Evolutionary conservation across 805 yeast genomes (phyloP), one percentile per base, ranked within the genome.

Genomic region (Danielozyma ontarioensis): DNA sequence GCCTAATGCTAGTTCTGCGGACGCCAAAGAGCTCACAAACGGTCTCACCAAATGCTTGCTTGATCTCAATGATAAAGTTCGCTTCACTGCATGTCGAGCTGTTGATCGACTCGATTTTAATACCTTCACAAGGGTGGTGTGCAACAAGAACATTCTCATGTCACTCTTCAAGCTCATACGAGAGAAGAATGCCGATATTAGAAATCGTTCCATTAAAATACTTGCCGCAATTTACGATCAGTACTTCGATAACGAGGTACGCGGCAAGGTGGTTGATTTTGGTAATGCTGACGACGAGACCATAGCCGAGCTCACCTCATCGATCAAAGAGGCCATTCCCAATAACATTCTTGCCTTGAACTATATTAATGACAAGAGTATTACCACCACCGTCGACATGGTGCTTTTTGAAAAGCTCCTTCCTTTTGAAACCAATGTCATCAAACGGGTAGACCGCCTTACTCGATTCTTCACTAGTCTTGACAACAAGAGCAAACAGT

Each of bases 1-100:
- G 2, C 36, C 39, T 7, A 40, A 49, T 13, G 65, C 78, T 40
- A 51, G 55, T 13, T 79, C 75, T 36, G 53, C 73, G 1, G 58
- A 79, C 2, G 57, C 68, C 4, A 17, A 34, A 2, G 50, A 54
- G 5, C 44, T 66, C 25, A 40, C 58, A 27, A 69, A 65, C 36
- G 84, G 89, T 1, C 45, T 85, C 8, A 62, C 76, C 13, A 82
- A 82, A 45, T 78, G 89, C 23, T 62, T 88, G 17, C 66, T 83
- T 25, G 96, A 88, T 57, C 62, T 79, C 0, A 87, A 84, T 46
- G 90, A 82, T 37, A 70, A 65, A 25, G 94, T 86, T 2, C 69
- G 96, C 43, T 60, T 75, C 22, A 57, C 70, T 1, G 76, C 93
- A 0, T 76, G 85, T 37, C 52, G 57, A 28, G 65, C 78, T 0